These are phyloP conservation scores for Wilhelminamyces savonicus DNA, from an alignment of 805 yeast species.

Conservation along the genomic window DNA sequence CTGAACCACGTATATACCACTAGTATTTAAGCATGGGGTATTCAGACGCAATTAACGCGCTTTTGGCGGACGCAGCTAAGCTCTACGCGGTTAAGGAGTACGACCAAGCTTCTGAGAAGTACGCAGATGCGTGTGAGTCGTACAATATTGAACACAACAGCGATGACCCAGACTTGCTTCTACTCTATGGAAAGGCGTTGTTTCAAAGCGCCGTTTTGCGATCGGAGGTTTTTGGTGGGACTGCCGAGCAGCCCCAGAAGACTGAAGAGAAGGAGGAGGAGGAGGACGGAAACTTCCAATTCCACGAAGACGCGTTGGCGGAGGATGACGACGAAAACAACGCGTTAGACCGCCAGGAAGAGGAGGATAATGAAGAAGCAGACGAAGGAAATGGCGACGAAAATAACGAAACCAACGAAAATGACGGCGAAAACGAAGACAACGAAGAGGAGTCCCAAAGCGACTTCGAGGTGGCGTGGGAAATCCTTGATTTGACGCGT, in stretches of 20 bases:
- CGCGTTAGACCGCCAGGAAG: constrained; percentile 7
- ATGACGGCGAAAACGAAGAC: constrained; percentile 10
- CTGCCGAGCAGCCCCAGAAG: constrained; percentile 1
- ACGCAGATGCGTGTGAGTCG: constrained; percentile 67
- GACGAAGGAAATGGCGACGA: constrained; percentile 15
- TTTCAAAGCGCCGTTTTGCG: constrained; percentile 71
- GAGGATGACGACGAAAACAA: constrained; percentile 8
- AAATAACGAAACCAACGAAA: constrained; percentile 10
- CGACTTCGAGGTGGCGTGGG: constrained; percentile 88
- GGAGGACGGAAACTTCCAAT: constrained; percentile 8
- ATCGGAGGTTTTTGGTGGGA: constrained; percentile 65
- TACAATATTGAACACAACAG: constrained; percentile 43
- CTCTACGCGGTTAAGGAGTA: constrained; percentile 58
- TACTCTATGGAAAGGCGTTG: constrained; percentile 72
- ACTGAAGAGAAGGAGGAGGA: constrained; percentile 3
- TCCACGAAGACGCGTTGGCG: constrained; percentile 8
- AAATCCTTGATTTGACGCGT: constrained; percentile 72
- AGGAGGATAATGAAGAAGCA: constrained; percentile 10
- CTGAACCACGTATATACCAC: too few relatives aligned
- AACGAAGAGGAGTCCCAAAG: constrained; percentile 45
- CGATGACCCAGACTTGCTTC: constrained; percentile 71
- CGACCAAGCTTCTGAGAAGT: constrained; percentile 62
- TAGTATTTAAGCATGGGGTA: constrained; percentile 19
- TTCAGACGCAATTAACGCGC: constrained; percentile 36
- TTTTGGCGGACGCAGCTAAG: constrained; percentile 58